phyloP scores from a whole-genome alignment of 495 filamentous ascomycete species.

The Penicillium atrosanguineum region DNA sequence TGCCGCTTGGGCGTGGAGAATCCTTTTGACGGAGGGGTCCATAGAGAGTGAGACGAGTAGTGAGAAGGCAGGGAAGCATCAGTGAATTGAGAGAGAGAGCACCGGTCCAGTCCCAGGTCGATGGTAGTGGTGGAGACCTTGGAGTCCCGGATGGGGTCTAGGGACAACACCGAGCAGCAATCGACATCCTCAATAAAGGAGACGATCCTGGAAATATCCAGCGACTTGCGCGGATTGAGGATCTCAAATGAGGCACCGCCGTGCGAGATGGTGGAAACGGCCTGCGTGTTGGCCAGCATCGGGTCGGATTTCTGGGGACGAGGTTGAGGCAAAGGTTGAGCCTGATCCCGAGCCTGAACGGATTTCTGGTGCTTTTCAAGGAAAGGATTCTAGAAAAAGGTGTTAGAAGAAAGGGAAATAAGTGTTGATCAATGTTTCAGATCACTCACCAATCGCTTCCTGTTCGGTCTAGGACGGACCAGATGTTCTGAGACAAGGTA shows the following conservation, averaged over 20 bases:
- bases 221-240: slow-evolving; percentile 43
- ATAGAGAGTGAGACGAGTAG: slow-evolving; percentile 25
- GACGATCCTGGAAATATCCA: slow-evolving; percentile 39
- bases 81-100: slow-evolving; percentile 27
- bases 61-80: slow-evolving; percentile 29
- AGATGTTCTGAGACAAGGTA: slow-evolving; percentile 25
- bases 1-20: slow-evolving; percentile 19
- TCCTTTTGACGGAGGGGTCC: slow-evolving; percentile 9
- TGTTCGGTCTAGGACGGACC: slow-evolving; percentile 24
- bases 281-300: slow-evolving; percentile 27
- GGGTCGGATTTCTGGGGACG: slow-evolving; percentile 30
- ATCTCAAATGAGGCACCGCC: slow-evolving; percentile 47
- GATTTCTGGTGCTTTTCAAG: slow-evolving; percentile 33
- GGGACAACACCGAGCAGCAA: slow-evolving; percentile 20
- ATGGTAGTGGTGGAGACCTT: slow-evolving; percentile 14
- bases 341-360: slow-evolving; percentile 19
- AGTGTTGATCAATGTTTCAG: slow-evolving; percentile 20
- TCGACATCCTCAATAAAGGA: slow-evolving; percentile 45
- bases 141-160: slow-evolving; percentile 27
- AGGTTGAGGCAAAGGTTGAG: slow-evolving; percentile 11
- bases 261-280: slow-evolving; percentile 36
- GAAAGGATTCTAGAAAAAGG: slow-evolving; percentile 38
- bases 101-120: slow-evolving; percentile 21
- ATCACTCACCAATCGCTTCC: slow-evolving; percentile 30
- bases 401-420: slow-evolving; percentile 4